phyloP scores from a whole-genome alignment of 2,329 filamentous ascomycete species.

The Diplodia seriata region DNA sequence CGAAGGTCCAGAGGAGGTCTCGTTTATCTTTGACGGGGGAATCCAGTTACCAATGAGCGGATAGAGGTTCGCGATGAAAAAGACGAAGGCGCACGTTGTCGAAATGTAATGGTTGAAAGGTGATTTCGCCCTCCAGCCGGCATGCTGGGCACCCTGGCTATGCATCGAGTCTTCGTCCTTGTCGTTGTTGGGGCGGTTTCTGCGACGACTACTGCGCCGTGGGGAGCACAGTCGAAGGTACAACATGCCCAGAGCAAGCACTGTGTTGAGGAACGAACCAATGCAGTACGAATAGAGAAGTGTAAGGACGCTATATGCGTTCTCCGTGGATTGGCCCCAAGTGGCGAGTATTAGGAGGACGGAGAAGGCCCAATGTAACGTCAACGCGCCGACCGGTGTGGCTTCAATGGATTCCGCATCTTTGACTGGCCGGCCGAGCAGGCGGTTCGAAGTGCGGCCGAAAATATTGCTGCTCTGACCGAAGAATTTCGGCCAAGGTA shows the following conservation, averaged over 20 bases:
- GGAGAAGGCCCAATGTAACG: constrained; percentile 38
- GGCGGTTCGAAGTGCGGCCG: constrained; percentile 17
- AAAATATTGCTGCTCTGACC: constrained; percentile 35
- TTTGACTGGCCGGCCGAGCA: constrained; percentile 1
- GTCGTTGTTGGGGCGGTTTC: not conserved
- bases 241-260: constrained; percentile 35
- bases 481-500: constrained; percentile 38
- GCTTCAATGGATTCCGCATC: constrained; percentile 32
- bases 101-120: constrained; percentile 33
- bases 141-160: not conserved
- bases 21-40: constrained; percentile 30
- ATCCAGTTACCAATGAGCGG: constrained; percentile 36
- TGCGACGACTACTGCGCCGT: not conserved
- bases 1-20: not conserved
- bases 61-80: constrained; percentile 32
- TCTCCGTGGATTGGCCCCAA: constrained; percentile 29
- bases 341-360: constrained; percentile 36
- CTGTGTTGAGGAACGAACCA: constrained; percentile 33
- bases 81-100: constrained; percentile 32
- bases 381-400: constrained; percentile 37
- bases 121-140: constrained; percentile 33
- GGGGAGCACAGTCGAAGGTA: constrained; percentile 33
- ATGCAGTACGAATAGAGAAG: constrained; percentile 36
- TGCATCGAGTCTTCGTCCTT: not conserved
- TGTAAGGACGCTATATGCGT: constrained; percentile 35